phyloP scores from a whole-genome alignment of 1,139 yeast genomes.

The Saccharomyces hybrid region DNA sequence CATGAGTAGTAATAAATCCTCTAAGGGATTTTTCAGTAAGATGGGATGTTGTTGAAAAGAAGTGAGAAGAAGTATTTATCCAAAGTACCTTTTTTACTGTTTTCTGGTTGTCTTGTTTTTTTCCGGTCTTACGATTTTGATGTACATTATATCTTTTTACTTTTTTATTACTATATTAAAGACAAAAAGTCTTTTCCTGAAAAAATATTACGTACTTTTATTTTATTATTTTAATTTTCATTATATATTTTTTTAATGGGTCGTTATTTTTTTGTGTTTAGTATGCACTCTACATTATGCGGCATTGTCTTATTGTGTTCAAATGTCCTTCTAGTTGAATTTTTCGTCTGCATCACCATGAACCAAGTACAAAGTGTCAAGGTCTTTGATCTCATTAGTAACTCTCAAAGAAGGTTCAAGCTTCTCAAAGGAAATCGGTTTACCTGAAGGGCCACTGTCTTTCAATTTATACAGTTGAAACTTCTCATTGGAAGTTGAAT shows the following conservation, averaged over 20 bases:
- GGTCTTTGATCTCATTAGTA: slow-evolving; percentile 38
- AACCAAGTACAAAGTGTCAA: slow-evolving; percentile 51
- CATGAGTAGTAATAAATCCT: slow-evolving; percentile 22
- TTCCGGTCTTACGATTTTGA: not conserved
- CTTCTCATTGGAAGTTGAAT: slow-evolving; percentile 19
- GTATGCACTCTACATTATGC: not conserved
- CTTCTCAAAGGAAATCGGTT: slow-evolving; percentile 27
- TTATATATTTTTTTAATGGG: not conserved
- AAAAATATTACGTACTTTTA: not conserved
- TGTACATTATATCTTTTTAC: not conserved
- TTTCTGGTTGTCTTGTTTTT: not conserved
- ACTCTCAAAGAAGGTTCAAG: slow-evolving; percentile 41
- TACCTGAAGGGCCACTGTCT: slow-evolving; percentile 17
- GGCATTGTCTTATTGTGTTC: not conserved
- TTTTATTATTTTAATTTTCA: not conserved
- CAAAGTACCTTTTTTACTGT: not conserved
- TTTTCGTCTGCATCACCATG: slow-evolving; percentile 35
- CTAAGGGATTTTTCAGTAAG: slow-evolving; percentile 35
- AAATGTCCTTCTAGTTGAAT: not conserved
- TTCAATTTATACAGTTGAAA: slow-evolving; percentile 27
- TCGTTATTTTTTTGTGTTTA: not conserved
- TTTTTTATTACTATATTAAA: not conserved
- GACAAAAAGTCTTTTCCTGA: too few relatives aligned
- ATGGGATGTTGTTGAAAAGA: slow-evolving; percentile 33
- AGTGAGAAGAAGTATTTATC: not conserved